Conservation (phyloP, 345 rosid species). For the Xanthoceras sorbifolium region DNA sequence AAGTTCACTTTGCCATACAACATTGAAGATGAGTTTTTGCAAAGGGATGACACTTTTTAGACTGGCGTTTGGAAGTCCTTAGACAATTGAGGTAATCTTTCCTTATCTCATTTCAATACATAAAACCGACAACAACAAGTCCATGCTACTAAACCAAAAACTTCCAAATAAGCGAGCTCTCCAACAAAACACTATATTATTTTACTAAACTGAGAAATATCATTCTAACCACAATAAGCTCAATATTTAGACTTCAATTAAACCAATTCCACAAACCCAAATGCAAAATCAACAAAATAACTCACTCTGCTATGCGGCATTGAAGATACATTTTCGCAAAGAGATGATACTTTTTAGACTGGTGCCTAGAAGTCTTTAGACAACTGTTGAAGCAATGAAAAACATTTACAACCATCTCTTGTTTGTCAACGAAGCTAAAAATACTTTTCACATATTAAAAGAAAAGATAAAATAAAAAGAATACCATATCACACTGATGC, state of each 20-base stretch:
- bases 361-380: slow-evolving; percentile 74
- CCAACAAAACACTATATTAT: not conserved
- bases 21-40: too few species aligned
- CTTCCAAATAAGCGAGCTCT: not conserved
- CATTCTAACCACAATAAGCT: not conserved
- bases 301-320: slow-evolving; percentile 96
- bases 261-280: slow-evolving; percentile 12
- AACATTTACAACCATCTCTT: not conserved
- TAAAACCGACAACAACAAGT: not conserved
- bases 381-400: slow-evolving; percentile 51
- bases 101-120: not conserved
- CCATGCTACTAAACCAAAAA: too few species aligned
- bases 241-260: too few species aligned
- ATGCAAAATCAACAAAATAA: not conserved
- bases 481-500: slow-evolving; percentile 86
- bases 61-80: too few species aligned
- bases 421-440: not conserved
- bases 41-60: too few species aligned
- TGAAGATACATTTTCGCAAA: slow-evolving; percentile 80
- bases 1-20: too few species aligned
- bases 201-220: not conserved
- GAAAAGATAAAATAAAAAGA: slow-evolving; percentile 8
- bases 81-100: too few species aligned
- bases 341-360: slow-evolving; percentile 71
- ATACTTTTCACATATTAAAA: too few species aligned